Evolutionary conservation across 2,329 filamentous ascomycete genomes (phyloP).

Genomic region (Gyromitra esculenta): DNA sequence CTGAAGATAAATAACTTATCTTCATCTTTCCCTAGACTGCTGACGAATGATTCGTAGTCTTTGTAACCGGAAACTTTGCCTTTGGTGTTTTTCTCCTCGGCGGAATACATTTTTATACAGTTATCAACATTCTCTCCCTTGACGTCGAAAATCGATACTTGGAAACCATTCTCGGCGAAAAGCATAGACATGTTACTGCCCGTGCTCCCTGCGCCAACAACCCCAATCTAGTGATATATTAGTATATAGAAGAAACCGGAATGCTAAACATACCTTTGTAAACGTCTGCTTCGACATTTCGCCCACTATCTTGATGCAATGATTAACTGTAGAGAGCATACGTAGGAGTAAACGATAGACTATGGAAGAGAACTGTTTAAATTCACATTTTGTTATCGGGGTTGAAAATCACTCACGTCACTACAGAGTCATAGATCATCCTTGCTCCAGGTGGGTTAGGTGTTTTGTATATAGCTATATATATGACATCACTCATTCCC

Average conservation of each 20-base stretch:
- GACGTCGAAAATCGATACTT: constrained; percentile 68
- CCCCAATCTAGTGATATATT: constrained; percentile 63
- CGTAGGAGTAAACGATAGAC: background rate
- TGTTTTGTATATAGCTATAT: background rate
- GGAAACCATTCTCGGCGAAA: constrained; percentile 68
- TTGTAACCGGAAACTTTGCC: constrained; percentile 62
- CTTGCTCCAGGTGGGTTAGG: constrained; percentile 13
- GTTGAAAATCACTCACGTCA: background rate
- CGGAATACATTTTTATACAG: constrained; percentile 60
- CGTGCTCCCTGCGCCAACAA: constrained; percentile 70
- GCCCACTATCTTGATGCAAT: background rate
- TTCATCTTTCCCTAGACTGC: constrained; percentile 34
- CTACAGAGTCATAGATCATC: background rate
- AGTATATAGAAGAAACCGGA: background rate
- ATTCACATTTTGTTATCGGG: background rate
- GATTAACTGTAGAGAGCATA: background rate
- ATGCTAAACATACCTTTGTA: background rate
- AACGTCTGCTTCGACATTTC: background rate
- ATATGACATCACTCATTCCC: constrained; percentile 15
- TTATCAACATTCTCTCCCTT: constrained; percentile 64
- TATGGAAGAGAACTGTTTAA: background rate
- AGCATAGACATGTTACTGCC: constrained; percentile 70
- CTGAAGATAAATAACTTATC: constrained; percentile 39
- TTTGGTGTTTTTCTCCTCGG: constrained; percentile 58
- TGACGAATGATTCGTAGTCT: constrained; percentile 41